Evolutionary conservation across 148 eudicot genomes (phyloP).

Genomic region (Cornus suecica): DNA sequence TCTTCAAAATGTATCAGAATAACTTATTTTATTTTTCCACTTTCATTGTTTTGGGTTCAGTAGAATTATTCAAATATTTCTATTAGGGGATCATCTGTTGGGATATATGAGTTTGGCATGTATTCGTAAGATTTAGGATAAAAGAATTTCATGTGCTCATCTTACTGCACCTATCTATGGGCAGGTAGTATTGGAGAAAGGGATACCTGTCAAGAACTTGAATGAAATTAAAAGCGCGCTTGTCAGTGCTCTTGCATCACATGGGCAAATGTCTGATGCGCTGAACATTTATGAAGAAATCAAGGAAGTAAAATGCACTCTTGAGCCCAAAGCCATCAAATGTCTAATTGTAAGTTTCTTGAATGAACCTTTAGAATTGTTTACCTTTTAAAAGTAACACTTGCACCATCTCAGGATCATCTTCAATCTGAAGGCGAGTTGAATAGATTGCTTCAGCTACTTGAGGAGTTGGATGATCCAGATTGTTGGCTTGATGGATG

Average conservation of each 20-base stretch:
- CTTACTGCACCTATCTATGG: neutral
- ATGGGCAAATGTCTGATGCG: conserved; percentile 62
- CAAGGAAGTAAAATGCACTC: conserved; percentile 38
- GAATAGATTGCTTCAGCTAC: conserved; percentile 50
- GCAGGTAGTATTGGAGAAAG: conserved; percentile 60
- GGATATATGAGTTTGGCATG: neutral
- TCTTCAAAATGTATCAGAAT: neutral
- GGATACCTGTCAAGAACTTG: conserved; percentile 42
- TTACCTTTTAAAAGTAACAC: conserved; percentile 5
- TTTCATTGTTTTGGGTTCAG: neutral
- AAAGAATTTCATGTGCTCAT: neutral
- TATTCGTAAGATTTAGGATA: neutral
- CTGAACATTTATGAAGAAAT: conserved; percentile 60
- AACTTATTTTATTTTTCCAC: neutral
- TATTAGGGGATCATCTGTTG: neutral
- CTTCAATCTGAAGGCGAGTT: conserved; percentile 50
- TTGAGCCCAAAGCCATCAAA: conserved; percentile 66
- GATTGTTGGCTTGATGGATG: conserved; percentile 70
- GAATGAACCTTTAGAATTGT: neutral
- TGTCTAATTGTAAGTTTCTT: conserved; percentile 61
- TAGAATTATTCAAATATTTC: neutral
- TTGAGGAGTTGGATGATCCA: conserved; percentile 52
- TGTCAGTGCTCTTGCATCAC: conserved; percentile 62
- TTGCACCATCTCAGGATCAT: conserved; percentile 42
- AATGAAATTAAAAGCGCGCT: conserved; percentile 74